Evolutionary conservation across 176 grass and related monocot species (phyloP).

Genomic region (Secale cereale): DNA sequence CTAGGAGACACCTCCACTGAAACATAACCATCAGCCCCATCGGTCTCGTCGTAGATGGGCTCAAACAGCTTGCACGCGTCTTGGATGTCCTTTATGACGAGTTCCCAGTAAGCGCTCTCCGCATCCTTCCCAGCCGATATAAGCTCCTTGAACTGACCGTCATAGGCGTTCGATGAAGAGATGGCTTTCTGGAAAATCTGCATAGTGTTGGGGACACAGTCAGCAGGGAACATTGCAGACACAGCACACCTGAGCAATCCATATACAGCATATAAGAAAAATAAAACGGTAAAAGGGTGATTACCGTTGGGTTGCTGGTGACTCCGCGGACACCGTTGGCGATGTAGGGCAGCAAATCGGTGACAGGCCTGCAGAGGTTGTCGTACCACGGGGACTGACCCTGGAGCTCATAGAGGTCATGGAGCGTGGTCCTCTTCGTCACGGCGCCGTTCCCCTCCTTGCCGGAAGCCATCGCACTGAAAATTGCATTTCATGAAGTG

Average conservation of each 20-base stretch:
- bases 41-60: conserved; percentile 73
- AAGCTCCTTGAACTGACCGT: conserved; percentile 92
- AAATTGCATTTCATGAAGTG: background rate
- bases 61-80: conserved; percentile 93
- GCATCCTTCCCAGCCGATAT: conserved; percentile 78
- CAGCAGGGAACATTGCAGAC: conserved; percentile 1
- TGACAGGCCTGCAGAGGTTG: conserved; percentile 94
- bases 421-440: conserved; percentile 65
- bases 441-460: conserved; percentile 70
- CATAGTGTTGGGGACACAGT: background rate
- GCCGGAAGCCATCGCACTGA: conserved; percentile 50
- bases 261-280: background rate
- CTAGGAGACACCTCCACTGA: conserved; percentile 96
- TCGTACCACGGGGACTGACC: conserved; percentile 98
- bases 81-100: conserved; percentile 98
- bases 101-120: conserved; percentile 87
- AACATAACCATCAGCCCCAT: conserved; percentile 94
- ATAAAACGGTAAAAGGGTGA: background rate
- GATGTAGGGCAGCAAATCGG: conserved; percentile 84
- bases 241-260: background rate
- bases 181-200: conserved; percentile 99
- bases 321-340: conserved; percentile 80
- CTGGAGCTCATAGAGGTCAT: conserved; percentile 86
- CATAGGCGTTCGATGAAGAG: conserved; percentile 89
- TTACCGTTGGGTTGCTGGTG: conserved; percentile 97